Conservation (phyloP, 2,329 filamentous ascomycete genomes). For the Albophoma yamanashiensis region DNA sequence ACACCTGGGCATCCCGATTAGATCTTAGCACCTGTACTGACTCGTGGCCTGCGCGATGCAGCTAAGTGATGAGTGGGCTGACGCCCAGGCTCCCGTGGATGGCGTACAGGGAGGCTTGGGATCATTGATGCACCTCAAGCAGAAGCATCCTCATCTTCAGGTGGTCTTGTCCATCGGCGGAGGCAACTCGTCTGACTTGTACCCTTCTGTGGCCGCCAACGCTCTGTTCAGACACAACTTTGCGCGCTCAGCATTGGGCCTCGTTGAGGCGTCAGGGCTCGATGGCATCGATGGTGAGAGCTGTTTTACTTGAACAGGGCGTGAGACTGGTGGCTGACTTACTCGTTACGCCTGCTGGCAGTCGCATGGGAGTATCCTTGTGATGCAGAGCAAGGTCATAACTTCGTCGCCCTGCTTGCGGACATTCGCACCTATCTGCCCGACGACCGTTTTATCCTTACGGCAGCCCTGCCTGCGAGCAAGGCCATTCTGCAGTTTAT, state of each 20-base stretch:
- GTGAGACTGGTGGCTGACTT: neutral
- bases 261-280: constrained; percentile 58
- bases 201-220: constrained; percentile 55
- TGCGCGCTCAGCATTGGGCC: constrained; percentile 51
- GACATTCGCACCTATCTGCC: constrained; percentile 57
- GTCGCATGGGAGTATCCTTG: constrained; percentile 75
- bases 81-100: constrained; percentile 61
- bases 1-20: neutral
- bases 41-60: constrained; percentile 23
- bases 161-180: constrained; percentile 73
- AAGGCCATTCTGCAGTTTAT: constrained; percentile 58
- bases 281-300: constrained; percentile 56
- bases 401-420: constrained; percentile 61
- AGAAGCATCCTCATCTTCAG: constrained; percentile 57
- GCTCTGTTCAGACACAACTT: constrained; percentile 56
- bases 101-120: constrained; percentile 61
- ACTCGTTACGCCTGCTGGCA: constrained; percentile 21
- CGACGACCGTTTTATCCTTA: constrained; percentile 56
- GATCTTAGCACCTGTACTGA: constrained; percentile 10
- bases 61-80: constrained; percentile 73
- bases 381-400: constrained; percentile 51
- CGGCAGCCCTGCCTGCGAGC: constrained; percentile 60
- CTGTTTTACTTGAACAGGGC: neutral
- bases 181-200: constrained; percentile 51
- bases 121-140: constrained; percentile 63